Evolutionary conservation across 2,329 filamentous ascomycete genomes (phyloP).

Genomic region (Trichoderma sp.): DNA sequence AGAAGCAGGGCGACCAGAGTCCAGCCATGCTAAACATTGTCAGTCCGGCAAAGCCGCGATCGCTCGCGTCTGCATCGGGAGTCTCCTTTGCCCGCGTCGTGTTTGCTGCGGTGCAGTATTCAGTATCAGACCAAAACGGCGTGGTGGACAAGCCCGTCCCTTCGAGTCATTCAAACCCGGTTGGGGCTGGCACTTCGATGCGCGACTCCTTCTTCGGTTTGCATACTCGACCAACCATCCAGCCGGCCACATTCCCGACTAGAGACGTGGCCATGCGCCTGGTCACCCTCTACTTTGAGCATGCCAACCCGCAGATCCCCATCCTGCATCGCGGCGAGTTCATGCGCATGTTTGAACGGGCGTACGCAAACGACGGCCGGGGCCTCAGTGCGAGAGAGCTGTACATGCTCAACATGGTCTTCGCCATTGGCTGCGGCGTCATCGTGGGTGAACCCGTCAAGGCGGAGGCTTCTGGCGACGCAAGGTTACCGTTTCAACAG

Average conservation of each 20-base stretch:
- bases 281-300: slow-evolving; percentile 85
- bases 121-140: slow-evolving; percentile 59
- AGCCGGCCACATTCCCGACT: slow-evolving; percentile 79
- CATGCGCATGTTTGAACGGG: slow-evolving; percentile 79
- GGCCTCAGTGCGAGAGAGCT: slow-evolving; percentile 72
- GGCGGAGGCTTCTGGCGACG: slow-evolving; percentile 40
- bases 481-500: slow-evolving; percentile 31
- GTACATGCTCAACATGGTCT: slow-evolving; percentile 97
- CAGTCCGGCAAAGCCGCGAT: slow-evolving; percentile 73
- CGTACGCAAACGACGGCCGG: slow-evolving; percentile 67
- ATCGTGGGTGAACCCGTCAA: slow-evolving; percentile 68
- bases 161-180: slow-evolving; percentile 23
- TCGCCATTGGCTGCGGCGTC: slow-evolving; percentile 91
- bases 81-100: slow-evolving; percentile 94
- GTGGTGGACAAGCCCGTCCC: slow-evolving; percentile 24
- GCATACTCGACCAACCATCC: slow-evolving; percentile 83
- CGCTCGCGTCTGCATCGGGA: slow-evolving; percentile 79
- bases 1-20: slow-evolving; percentile 32
- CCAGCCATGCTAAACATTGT: slow-evolving; percentile 68
- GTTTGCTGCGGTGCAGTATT: slow-evolving; percentile 83
- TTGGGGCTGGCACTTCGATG: slow-evolving; percentile 68
- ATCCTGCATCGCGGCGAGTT: slow-evolving; percentile 88
- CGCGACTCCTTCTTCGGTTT: slow-evolving; percentile 96
- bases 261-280: slow-evolving; percentile 69
- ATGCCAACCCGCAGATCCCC: slow-evolving; percentile 93